Base-by-base conservation (phyloP, 139 green algal species). In the Coccomyxa sp. region DNA sequence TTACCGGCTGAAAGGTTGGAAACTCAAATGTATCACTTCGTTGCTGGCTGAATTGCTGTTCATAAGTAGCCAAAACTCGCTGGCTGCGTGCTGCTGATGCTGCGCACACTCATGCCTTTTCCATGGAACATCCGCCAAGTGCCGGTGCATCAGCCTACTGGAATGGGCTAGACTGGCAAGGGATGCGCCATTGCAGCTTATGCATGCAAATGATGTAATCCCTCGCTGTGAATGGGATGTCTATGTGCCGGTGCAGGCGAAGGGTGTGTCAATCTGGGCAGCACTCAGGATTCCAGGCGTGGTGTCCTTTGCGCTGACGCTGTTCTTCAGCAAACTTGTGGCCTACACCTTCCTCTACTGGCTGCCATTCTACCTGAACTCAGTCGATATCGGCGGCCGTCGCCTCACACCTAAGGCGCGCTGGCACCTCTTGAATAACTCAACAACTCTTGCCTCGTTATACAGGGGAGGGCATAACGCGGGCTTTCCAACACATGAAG, bases 331-430 rank as follows among this genome's bases (percentile, higher is more conserved):
- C 84, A 99, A 99, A 89, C 95, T 99, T 23, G 96, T 98, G 58
- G 96, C 96, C 38, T 99, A 99, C 92, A 98, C 95, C 27, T 98
- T 99, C 88, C 91, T 99, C 14, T 98, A 98, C 91, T 99, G 96
- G 96, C 91, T 99, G 58, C 96, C 96, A 12, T 99, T 95, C 88
- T 99, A 98, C 92, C 96, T 99, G 86, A 92, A 92, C 75, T 87
- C 88, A 18, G 97, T 92, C 38, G 87, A 89, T 27, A 94, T 97
- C 28, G 88, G 94, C 57, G 92, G 90, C 0, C 84, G 86, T 21
- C 81, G 89, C 30, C 90, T 97, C 14, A 90, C 87, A 28, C 88
- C 91, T 13, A 90, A 93, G 85, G 85, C 90, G 76, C 38, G 7
- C 38, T 7, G 38, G 38, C 38, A 3, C 38, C 7, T 51, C 38